Evolutionary conservation across 176 grass and related monocot species (phyloP), one percentile per base, ranked within the genome.

Genomic region (Alloteropsis semialata): DNA sequence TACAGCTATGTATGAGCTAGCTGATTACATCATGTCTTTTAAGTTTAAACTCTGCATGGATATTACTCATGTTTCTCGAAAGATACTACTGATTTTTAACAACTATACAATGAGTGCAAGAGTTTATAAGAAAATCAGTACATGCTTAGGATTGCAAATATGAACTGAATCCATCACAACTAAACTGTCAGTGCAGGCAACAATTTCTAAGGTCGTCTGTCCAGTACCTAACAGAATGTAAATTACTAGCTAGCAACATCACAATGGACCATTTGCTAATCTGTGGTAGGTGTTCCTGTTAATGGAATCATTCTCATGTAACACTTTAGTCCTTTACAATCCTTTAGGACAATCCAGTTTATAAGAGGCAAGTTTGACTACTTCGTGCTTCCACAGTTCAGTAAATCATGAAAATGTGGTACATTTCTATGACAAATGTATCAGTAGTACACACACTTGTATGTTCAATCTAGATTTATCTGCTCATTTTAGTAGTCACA

Each of bases 1-100:
- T 17, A 61, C 2, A 0, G 19, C 39, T 21, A 74, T 61, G 46
- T 30, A 75, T 48, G 27, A 49, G 24, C 39, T 65, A 76, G 15
- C 45, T 72, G 38, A 58, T 79, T 69, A 89, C 33, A n/a, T 25
- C 32, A 76, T 19, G 32, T 51, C 0, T 17, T 60, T 76, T 6
- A 72, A 21, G 18, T 50, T 53, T 74, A 76, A 87, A 72, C 32
- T 55, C 19, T 46, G 69, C 28, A 75, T 28, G 38, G 28, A 65
- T 29, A 45, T 64, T 53, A 67, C 22, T 48, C 60, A 46, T 49
- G 38, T 75, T 75, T 74, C 15, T 2, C 10, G 3, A 49, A 68
- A 76, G 7, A 75, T 46, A 59, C 7, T 76, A 16, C 29, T 59
- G 25, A 28, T 69, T 55, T 49, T 79, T 71, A 32, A 61, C 39